Evolutionary conservation across 495 filamentous ascomycete genomes (phyloP).

Genomic region (Saxophila tyrrhenica): DNA sequence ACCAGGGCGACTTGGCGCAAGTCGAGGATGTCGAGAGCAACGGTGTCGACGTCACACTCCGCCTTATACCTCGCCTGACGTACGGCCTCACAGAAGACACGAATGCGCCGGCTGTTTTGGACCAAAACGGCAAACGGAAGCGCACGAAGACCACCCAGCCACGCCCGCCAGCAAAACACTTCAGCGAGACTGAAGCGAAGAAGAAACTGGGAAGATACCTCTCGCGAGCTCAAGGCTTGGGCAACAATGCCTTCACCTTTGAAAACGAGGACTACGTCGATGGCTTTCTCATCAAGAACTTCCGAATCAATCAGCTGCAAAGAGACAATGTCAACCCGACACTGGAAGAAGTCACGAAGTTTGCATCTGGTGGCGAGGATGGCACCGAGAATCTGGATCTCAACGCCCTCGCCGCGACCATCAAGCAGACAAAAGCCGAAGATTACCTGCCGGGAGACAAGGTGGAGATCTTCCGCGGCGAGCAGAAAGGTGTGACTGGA

Average conservation of each 20-base stretch:
- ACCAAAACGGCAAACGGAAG: conserved; percentile 58
- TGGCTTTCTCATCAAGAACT: conserved; percentile 87
- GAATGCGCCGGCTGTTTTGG: conserved; percentile 33
- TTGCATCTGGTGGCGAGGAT: conserved; percentile 72
- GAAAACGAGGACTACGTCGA: conserved; percentile 79
- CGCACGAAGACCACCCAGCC: conserved; percentile 40
- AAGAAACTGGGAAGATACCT: conserved; percentile 73
- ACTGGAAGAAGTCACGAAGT: conserved; percentile 88
- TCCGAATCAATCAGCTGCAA: conserved; percentile 73
- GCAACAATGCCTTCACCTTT: conserved; percentile 68
- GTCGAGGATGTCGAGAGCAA: conserved; percentile 90
- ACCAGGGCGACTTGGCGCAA: conserved; percentile 81
- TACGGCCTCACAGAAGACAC: conserved; percentile 79
- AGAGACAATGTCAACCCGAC: conserved; percentile 85
- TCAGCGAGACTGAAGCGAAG: conserved; percentile 86
- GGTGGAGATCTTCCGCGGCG: conserved; percentile 90
- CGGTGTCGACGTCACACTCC: conserved; percentile 74
- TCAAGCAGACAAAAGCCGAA: conserved; percentile 66
- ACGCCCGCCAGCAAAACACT: conserved; percentile 80
- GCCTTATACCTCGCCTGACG: conserved; percentile 80
- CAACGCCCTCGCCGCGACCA: conserved; percentile 70
- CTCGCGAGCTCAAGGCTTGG: conserved; percentile 40
- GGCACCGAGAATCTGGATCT: conserved; percentile 90
- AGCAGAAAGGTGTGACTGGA: conserved; percentile 84
- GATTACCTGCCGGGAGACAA: conserved; percentile 84